These are phyloP conservation scores for Alternaria consortialis DNA, from an alignment of 2,329 filamentous ascomycete species.

Conservation along the genomic window DNA sequence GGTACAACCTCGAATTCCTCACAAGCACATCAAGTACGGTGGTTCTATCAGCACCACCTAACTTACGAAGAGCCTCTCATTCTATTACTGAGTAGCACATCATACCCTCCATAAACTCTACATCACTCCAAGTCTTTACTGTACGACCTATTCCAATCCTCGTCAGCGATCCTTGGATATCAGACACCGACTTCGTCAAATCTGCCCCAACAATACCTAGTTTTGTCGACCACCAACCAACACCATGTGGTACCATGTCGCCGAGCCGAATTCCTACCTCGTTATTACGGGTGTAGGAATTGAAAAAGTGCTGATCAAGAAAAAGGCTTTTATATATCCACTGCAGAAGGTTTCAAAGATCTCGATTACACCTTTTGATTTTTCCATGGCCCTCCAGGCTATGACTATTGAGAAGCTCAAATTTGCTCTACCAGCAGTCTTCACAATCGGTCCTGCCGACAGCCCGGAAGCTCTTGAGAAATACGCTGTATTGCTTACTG, in stretches of 20 bases:
- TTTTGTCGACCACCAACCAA: not conserved
- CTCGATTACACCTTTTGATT: conserved; percentile 79
- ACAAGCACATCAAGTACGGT: not conserved
- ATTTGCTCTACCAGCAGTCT: conserved; percentile 82
- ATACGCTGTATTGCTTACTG: conserved; percentile 82
- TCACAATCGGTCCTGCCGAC: conserved; percentile 84
- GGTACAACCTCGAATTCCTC: not conserved
- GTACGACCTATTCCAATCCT: not conserved
- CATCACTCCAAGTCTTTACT: not conserved
- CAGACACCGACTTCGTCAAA: not conserved
- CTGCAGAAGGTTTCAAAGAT: conserved; percentile 54
- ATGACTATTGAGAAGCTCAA: conserved; percentile 92
- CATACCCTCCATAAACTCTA: not conserved
- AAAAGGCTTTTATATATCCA: conserved; percentile 63
- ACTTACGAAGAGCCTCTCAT: not conserved
- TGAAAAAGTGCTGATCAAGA: conserved; percentile 77
- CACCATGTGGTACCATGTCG: conserved; percentile 68
- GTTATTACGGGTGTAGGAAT: conserved; percentile 84
- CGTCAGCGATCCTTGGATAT: not conserved
- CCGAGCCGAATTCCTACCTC: conserved; percentile 83
- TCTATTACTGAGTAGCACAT: not conserved
- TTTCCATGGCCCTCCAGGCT: conserved; percentile 81
- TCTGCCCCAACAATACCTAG: not conserved
- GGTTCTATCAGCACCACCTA: not conserved
- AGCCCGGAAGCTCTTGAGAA: conserved; percentile 75